Evolutionary conservation across 805 yeast genomes (phyloP), one percentile per base, ranked within the genome.

Genomic region (Ogataea philodendri): DNA sequence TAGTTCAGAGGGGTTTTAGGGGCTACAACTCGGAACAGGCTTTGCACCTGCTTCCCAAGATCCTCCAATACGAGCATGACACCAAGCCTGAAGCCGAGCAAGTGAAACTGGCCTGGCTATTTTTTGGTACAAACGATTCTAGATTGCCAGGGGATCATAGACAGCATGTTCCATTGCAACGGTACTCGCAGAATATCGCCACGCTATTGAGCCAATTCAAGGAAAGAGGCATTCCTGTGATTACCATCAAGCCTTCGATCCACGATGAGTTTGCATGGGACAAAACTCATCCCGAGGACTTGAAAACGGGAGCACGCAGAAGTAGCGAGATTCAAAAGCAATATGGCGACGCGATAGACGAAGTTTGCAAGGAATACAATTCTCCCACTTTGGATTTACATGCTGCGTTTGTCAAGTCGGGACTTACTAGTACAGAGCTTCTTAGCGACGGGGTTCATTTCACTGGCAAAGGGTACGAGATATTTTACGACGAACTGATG

Each of bases 101-200:
- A 39, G 61, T 76, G 32, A 50, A 49, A 26, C 27, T 60, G 8
- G 65, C 77, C 40, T 74, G 78, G 8, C 62, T 87, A 2, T 87
- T 83, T 54, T 77, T 85, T 49, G 96, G 96, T 4, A 74, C 95
- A 9, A 88, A 88, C 52, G 97, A 88, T 56, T 68, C 73, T 3
- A 45, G 62, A 7, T 9, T 16, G 2, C 32, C 30, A 8, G 59
- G 57, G 1, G 77, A 72, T 45, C 48, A 49, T 25, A 40, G 32
- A 2, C 60, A 52, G 33, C 55, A 48, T 31, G 85, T 85, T 8
- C 72, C 75, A 1, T 13, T 81, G 3, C 70, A 58, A 0, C 62
- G 69, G 38, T 85, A 61, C 52, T 39, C 57, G 14, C 59, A 54
- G 10, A 87, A 87, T 50, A 62, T 72, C 42, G 49, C 45, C 17